phyloP scores from a whole-genome alignment of 805 yeast genomes.

The Millerozyma miso region DNA sequence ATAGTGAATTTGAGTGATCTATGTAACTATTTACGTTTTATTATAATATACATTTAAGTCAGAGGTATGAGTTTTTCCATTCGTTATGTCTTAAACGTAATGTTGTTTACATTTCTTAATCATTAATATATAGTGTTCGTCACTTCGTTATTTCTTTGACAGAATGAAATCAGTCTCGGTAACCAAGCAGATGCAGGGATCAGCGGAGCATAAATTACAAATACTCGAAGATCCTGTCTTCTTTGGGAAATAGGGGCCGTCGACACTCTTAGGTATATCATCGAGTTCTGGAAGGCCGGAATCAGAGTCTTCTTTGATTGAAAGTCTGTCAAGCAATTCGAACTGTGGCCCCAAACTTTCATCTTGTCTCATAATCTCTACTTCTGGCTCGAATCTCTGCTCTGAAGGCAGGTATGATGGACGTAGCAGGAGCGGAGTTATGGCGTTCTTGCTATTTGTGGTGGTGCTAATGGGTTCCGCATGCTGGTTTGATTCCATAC shows the following conservation, averaged over 20 bases:
- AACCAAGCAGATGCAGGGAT: constrained; percentile 41
- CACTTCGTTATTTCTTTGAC: constrained; percentile 3
- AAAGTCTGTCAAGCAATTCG: constrained; percentile 4
- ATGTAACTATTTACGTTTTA: neutral
- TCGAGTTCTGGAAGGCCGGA: neutral
- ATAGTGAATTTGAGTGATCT: constrained; percentile 1
- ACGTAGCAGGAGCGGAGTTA: constrained; percentile 10
- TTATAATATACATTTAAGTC: neutral
- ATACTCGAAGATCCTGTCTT: neutral
- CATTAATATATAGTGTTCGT: neutral
- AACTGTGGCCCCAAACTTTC: constrained; percentile 1
- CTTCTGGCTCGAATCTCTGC: neutral
- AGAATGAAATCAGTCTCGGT: constrained; percentile 22
- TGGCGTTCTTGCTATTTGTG: neutral
- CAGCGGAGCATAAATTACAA: constrained; percentile 37
- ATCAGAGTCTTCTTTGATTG: constrained; percentile 5
- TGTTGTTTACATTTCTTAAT: neutral
- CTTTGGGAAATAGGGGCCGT: neutral
- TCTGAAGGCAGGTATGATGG: constrained; percentile 9
- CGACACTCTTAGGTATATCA: neutral
- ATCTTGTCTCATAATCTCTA: constrained; percentile 4
- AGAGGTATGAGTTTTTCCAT: no score
- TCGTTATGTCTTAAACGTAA: no score
- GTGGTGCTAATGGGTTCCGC: neutral
- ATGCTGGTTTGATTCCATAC: neutral